A percentile compares a stretch with the other conserved stretches of the same genome.
These are phyloP conservation scores for Ogataea parapolymorpha DNA, from an alignment of 805 yeast genomes.

Conservation along the genomic window DNA sequence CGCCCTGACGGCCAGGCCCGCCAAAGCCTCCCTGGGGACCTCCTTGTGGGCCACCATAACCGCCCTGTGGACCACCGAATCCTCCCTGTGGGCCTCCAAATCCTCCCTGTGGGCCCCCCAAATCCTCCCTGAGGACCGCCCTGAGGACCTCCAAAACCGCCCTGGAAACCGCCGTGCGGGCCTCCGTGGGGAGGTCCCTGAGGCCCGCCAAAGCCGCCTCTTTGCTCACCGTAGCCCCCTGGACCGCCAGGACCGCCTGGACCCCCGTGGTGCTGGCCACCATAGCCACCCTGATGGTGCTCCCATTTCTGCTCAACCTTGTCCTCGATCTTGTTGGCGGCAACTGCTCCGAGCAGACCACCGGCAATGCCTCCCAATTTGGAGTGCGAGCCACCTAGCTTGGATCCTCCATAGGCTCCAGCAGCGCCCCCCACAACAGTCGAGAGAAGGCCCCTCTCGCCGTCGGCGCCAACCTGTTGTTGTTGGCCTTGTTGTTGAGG, in stretches of 20 bases:
- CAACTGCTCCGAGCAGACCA: slow-evolving; percentile 53
- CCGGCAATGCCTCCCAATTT: slow-evolving; percentile 48
- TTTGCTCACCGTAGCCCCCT: slow-evolving; percentile 10
- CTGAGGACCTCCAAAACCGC: slow-evolving; percentile 17
- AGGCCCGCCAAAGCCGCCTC: slow-evolving; percentile 3
- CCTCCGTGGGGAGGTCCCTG: slow-evolving; percentile 20
- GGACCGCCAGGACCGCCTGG: slow-evolving; percentile 12
- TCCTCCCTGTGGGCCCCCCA: slow-evolving; percentile 2
- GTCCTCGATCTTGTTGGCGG: slow-evolving; percentile 49
- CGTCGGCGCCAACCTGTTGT: slow-evolving; percentile 27
- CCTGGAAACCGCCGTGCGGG: slow-evolving; percentile 10
- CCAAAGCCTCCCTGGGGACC: slow-evolving; percentile 1
- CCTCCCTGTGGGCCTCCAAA: slow-evolving; percentile 18
- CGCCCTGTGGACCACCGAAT: slow-evolving; percentile 15
- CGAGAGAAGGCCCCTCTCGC: slow-evolving; percentile 43
- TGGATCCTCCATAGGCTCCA: slow-evolving; percentile 52
- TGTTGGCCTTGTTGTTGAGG: slow-evolving; percentile 32
- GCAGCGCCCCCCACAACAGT: slow-evolving; percentile 50
- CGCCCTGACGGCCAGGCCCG: slow-evolving; percentile 1
- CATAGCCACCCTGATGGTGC: slow-evolving; percentile 16
- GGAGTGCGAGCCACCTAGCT: slow-evolving; percentile 39
- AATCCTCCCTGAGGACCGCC: slow-evolving; percentile 20
- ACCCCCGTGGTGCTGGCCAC: slow-evolving; percentile 15
- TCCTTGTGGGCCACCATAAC: slow-evolving; percentile 4
- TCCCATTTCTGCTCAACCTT: slow-evolving; percentile 26